Conservation (phyloP, 768 basidiomycete species). For the Podaxis sp. region DNA sequence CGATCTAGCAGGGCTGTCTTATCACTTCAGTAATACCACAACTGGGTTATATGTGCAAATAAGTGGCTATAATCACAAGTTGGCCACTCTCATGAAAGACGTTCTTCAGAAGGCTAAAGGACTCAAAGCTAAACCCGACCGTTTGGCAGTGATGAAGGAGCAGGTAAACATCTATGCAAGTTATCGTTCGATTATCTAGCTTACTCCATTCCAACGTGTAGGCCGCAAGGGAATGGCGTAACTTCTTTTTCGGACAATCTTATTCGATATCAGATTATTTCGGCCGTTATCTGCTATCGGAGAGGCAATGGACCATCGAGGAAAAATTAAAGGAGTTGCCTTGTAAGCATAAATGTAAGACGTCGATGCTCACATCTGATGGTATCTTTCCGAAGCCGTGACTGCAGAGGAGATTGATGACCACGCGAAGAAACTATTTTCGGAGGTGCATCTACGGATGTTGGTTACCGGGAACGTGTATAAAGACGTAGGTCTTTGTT, state of each 20-base stretch:
- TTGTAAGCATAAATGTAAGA: constrained; percentile 39
- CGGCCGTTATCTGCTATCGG: constrained; percentile 62
- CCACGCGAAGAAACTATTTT: constrained; percentile 57
- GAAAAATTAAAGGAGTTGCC: constrained; percentile 76
- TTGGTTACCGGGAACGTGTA: constrained; percentile 82
- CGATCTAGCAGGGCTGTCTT: constrained; percentile 82
- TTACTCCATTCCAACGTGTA: constrained; percentile 24
- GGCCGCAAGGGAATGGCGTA: constrained; percentile 77
- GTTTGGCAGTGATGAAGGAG: constrained; percentile 81
- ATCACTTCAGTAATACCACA: constrained; percentile 56
- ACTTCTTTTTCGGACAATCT: constrained; percentile 83
- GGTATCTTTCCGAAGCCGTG: constrained; percentile 46
- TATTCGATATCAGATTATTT: constrained; percentile 79
- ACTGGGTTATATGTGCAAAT: constrained; percentile 67
- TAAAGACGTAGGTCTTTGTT: constrained; percentile 57
- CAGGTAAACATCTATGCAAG: constrained; percentile 41
- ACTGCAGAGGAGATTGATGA: constrained; percentile 64
- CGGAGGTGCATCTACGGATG: constrained; percentile 62
- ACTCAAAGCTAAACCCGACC: constrained; percentile 60
- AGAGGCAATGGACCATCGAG: constrained; percentile 69
- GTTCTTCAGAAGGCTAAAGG: constrained; percentile 66
- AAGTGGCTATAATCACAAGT: constrained; percentile 91
- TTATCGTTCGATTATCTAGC: not conserved
- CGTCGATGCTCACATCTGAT: not conserved
- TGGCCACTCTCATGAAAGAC: constrained; percentile 65